Base-by-base conservation (phyloP, 2,329 filamentous ascomycete species). In the Ophiocordyceps polyrhachis-furcata region DNA sequence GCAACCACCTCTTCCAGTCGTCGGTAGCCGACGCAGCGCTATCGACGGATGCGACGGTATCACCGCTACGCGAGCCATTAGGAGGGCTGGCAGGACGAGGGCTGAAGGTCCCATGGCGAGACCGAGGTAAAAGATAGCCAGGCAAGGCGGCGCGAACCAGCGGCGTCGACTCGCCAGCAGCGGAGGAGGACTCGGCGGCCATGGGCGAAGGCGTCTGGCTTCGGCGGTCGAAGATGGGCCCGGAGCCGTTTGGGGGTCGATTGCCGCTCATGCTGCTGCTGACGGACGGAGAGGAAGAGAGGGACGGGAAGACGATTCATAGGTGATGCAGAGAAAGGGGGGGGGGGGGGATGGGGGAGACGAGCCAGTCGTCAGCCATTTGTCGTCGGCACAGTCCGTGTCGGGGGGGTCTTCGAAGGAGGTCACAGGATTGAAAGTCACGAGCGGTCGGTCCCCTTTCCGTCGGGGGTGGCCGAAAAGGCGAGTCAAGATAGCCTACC, bases 21-120 rank as follows among this genome's bases (percentile, higher is more conserved):
- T 63, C 35, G n/a, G 35, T 12, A 11, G n/a, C 60, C 37, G 63
- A 58, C 12, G 62, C 58, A 21, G 63, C 52, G 15, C 57, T 61
- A 44, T 69, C 66, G 25, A 68, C 29, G 19, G 35, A 38, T 4
- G 14, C 20, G 21, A 25, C 35, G 12, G 43, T 25, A 21, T 19
- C 42, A 2, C 42, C 19, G 5, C 17, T 17, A 25, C 20, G 25
- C n/a, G 57, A 56, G 41, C 60, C 64, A 31, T 58, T 54, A 9
- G 59, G 51, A 4, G 70, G 68, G 43, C 71, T 74, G 41, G 62
- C 64, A 0, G 81, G 71, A 35, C 76, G 67, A 1, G 83, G 80
- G 40, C 83, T 86, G 55, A 88, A 85, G 15, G 82, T 83, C 52
- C 83, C 84, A 62, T 91, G 81, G 3, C 40, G 12, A 8, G 12